Base-by-base conservation (phyloP, 352 stramenopile species). In the Aphanomyces cochlioides region DNA sequence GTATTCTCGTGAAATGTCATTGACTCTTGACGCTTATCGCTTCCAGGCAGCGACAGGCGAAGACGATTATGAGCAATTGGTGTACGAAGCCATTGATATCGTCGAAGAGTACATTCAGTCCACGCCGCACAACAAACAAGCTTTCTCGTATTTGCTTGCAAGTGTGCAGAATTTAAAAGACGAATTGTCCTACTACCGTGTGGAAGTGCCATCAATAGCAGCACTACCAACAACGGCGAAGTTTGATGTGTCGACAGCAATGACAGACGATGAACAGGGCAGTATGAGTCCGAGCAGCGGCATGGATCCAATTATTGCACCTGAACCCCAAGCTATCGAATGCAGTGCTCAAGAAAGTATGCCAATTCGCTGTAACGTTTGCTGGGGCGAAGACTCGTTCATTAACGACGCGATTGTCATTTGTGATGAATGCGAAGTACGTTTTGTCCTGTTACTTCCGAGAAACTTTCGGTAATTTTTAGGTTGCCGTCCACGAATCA, bases 401-500 rank as follows among this genome's bases (percentile, higher is more conserved):
- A 84, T 88, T 60, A 80, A 80, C 59, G 84, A 95, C 67, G 77
- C 80, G 12, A 92, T 95, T 65, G 80, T 95, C 53, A 86, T 91
- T 69, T 95, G 87, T 72, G 87, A 92, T 28, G 72, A 85, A 4
- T 95, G 87, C 66, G 77, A 77, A 36, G 75, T 84, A 70, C n/a
- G 39, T 58, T 39, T 60, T 34, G 21, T 60, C n/a, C 13, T n/a
- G 8, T 7, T 1, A 0, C 0, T 0, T 17, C n/a, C 15, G 37
- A 19, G 13, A 13, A 13, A 38, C 21, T 57, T 48, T 66, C 15
- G 12, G 38, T 19, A 66, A 53, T 21, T 37, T n/a, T 37, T 61
- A 70, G 64, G 64, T 70, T 28, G 82, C 82, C 0, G 84, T 95
- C 54, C 87, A 95, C 65, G 84, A 93, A 67, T 89, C 80, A 17